Percentiles rank a stretch among this genome's conserved stretches.
phyloP scores from a whole-genome alignment of 345 rosid genomes.

The Eucalyptus pauciflora region DNA sequence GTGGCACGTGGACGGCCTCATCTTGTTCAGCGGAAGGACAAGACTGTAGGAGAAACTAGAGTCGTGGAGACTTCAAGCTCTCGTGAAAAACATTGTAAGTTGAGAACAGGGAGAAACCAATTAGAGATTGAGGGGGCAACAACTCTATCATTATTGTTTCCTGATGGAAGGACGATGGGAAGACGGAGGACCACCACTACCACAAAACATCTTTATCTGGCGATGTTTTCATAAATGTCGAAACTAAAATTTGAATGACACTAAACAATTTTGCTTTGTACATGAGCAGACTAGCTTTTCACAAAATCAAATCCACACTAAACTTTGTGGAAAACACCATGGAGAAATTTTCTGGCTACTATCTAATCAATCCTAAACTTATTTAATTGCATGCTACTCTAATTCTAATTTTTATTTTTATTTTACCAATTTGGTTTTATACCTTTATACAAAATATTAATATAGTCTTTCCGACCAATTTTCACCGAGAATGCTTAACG shows the following conservation, averaged over 20 bases:
- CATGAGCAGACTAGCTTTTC: too few species aligned
- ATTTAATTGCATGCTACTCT: too few species aligned
- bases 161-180: background rate
- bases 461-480: accelerated
- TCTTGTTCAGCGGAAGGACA: background rate
- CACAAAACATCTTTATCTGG: background rate
- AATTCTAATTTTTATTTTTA: too few species aligned
- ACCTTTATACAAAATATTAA: too few species aligned
- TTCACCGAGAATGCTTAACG: too few species aligned
- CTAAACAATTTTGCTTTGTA: too few species aligned
- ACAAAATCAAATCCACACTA: too few species aligned
- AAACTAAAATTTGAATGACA: too few species aligned
- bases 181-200: background rate
- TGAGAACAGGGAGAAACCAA: background rate
- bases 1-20: background rate
- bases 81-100: background rate
- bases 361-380: too few species aligned
- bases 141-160: background rate
- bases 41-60: background rate
- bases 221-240: background rate
- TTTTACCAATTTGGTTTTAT: too few species aligned
- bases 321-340: too few species aligned
- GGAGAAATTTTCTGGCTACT: too few species aligned
- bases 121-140: background rate
- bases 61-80: background rate